Base-by-base conservation (phyloP, 2,329 filamentous ascomycete genomes). In the Amylocarpus encephaloides region DNA sequence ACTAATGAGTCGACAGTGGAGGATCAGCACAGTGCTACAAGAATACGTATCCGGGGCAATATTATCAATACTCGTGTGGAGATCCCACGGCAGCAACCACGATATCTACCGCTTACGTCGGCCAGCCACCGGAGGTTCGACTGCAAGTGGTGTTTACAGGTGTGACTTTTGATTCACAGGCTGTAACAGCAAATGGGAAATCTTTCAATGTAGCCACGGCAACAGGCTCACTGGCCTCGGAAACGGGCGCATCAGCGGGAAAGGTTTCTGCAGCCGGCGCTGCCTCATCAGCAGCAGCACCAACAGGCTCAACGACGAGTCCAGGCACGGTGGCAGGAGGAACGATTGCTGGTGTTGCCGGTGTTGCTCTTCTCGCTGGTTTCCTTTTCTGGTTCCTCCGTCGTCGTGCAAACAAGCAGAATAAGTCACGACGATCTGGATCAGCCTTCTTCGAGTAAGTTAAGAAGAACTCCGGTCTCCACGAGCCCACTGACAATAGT, bases 111-210 rank as follows among this genome's bases (percentile, higher is more conserved):
- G 53, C 59, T 38, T 65, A 58, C 43, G 39, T 34, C 15, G 61
- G 61, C 3, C 62, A 65, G 35, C 51, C 62, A 18, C 48, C 58
- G 6, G 56, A 62, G 50, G 13, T 59, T 38, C 42, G 50, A 16
- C 44, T 65, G n/a, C 60, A 64, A 48, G 32, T 60, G 11, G 59
- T 65, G 5, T 65, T 57, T 35, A 62, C 60, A 6, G 58, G 57
- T 3, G 55, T 65, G 6, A 55, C 45, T 2, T 64, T 62, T 30
- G 53, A 50, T 16, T 50, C 55, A 2, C 40, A 53, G 11, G 43
- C 49, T 6, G 12, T 22, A 11, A n/a, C 52, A 42, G 38, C 50
- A 19, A 44, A 46, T 5, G 48, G 48, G 9, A 42, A 22, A 13
- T 48, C 47, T 6, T 32, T 38, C 35, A 26, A 48, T 15, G 46